Base-by-base conservation (phyloP, 345 rosid species). In the Viola odorata region DNA sequence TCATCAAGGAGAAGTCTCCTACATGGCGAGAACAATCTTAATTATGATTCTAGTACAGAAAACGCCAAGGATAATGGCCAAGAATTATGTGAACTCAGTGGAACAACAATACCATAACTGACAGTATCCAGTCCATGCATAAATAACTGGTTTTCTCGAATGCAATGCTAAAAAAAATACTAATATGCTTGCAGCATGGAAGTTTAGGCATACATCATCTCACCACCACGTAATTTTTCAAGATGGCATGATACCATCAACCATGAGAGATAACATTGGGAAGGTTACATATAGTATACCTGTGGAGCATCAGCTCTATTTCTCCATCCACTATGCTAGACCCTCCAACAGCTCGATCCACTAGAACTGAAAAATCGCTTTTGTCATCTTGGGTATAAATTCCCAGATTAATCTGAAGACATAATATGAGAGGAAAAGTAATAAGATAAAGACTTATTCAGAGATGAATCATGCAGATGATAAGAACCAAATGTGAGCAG, bases 1-100 rank as follows among this genome's bases (percentile, higher is more conserved):
- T 92, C 98, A 62, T 92, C 97, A 15, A 77, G 94, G 68, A 92
- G 79, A 75, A 89, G 74, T 75, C 98, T 87, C 97, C 98, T 92
- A 57, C 51, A 76, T 52, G 38, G 62, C n/a, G 54, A 53, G 36
- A 65, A 54, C 14, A 73, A 50, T 63, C 53, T 9, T 58, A 45
- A 57, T 76, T 49, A 65, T 47, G 11, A 49, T 51, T 64, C 39
- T 44, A 36, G 3, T 41, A 39, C 14, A 61, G 14, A 41, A 23
- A 13, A 53, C 8, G 4, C 62, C 32, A 23, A 23, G 32, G 32
- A 23, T 23, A 5, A 41, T 12, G n/a, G 58, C 15, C 50, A 55
- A 66, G 65, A 42, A 41, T 50, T 63, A 66, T 4, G 51, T 41
- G 11, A 17, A 3, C 52, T 49, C 5, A 53, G 32, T 23, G 32